Evolutionary conservation across 805 yeast genomes (phyloP).

Genomic region (Saccharomyces kudriavzevii): DNA sequence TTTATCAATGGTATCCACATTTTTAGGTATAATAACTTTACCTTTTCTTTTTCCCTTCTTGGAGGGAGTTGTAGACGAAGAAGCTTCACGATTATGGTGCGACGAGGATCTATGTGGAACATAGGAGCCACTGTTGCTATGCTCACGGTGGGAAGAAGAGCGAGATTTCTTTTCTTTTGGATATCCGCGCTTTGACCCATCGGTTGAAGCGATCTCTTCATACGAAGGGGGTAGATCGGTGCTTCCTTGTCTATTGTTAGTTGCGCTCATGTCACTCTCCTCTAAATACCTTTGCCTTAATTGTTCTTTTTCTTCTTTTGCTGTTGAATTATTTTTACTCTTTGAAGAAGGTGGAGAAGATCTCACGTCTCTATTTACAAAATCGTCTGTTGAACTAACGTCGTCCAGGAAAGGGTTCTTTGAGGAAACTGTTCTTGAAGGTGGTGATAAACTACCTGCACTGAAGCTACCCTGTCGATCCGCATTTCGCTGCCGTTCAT

Average conservation of each 20-base stretch:
- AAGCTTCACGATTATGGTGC: conserved; percentile 10
- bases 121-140: conserved; percentile 5
- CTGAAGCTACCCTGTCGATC: not conserved
- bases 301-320: conserved; percentile 28
- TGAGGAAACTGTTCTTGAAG: conserved; percentile 29
- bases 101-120: conserved; percentile 9
- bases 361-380: not conserved
- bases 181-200: conserved; percentile 36
- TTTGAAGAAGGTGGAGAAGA: conserved; percentile 23
- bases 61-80: conserved; percentile 3
- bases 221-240: conserved; percentile 53
- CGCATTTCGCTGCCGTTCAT: not conserved
- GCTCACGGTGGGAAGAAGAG: not conserved
- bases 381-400: conserved; percentile 4
- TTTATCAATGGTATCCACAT: conserved; percentile 89
- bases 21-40: conserved; percentile 44
- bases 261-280: conserved; percentile 12
- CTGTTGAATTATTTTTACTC: conserved; percentile 27
- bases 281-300: conserved; percentile 28
- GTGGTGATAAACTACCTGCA: conserved; percentile 9
- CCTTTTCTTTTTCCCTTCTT: conserved; percentile 34
- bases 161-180: conserved; percentile 42
- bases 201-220: conserved; percentile 58
- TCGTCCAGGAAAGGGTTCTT: conserved; percentile 31
- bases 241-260: not conserved